Evolutionary conservation across 495 filamentous ascomycete species (phyloP).

Genomic region (Penicillium salamii): DNA sequence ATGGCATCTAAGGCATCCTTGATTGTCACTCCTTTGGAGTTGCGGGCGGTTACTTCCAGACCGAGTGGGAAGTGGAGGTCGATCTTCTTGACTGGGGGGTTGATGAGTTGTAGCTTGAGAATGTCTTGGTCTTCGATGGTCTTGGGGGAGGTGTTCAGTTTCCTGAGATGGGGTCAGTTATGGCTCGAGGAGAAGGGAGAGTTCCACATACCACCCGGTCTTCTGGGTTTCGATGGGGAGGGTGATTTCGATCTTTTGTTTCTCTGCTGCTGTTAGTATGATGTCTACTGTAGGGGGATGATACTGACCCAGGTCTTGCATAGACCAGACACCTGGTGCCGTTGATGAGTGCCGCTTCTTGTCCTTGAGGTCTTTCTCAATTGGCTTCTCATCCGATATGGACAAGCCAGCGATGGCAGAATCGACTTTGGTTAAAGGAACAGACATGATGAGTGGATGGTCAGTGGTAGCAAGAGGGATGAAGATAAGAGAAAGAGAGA

Average conservation of each 20-base stretch:
- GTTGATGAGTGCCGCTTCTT: constrained; percentile 65
- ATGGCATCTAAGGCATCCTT: constrained; percentile 93
- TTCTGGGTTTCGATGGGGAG: constrained; percentile 87
- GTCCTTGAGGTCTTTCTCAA: constrained; percentile 42
- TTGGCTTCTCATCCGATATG: constrained; percentile 58
- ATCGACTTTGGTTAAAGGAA: constrained; percentile 78
- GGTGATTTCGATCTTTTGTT: constrained; percentile 66
- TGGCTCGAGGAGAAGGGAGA: constrained; percentile 4
- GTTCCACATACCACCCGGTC: constrained; percentile 73
- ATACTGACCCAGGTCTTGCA: constrained; percentile 77
- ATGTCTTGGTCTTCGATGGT: constrained; percentile 75
- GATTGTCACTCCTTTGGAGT: constrained; percentile 89
- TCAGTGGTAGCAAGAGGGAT: constrained; percentile 9
- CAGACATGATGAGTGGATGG: constrained; percentile 52
- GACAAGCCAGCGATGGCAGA: constrained; percentile 79
- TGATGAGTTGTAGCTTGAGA: constrained; percentile 75
- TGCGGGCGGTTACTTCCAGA: constrained; percentile 83
- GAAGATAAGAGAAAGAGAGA: constrained; percentile 21
- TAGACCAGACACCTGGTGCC: constrained; percentile 68
- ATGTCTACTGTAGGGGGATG: background rate
- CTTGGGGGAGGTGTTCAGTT: constrained; percentile 79
- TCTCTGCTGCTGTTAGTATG: constrained; percentile 52
- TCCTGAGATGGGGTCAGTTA: constrained; percentile 52
- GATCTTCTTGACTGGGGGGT: constrained; percentile 85
- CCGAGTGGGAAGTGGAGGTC: constrained; percentile 86